phyloP scores from a whole-genome alignment of 768 basidiomycete species.

The Leccinum uliginosum region DNA sequence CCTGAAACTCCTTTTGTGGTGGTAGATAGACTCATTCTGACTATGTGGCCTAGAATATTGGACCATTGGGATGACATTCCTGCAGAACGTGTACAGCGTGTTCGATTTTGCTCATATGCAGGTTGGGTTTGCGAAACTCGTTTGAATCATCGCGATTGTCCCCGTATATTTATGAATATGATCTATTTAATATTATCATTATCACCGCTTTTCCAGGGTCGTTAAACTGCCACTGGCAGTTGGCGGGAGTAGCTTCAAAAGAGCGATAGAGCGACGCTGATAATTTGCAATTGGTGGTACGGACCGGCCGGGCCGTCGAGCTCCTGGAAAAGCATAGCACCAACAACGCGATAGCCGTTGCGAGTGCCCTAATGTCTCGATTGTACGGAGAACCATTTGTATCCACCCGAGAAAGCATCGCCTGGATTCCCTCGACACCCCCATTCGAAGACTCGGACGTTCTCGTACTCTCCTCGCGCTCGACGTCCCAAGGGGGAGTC shows the following conservation, averaged over 20 bases:
- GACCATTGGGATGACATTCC: background rate
- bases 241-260: too few relatives aligned
- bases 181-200: background rate
- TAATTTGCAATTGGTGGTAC: too few relatives aligned
- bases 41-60: background rate
- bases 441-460: slow-evolving; percentile 25
- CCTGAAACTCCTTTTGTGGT: background rate
- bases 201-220: too few relatives aligned
- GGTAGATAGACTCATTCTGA: background rate
- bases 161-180: background rate
- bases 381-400: slow-evolving; percentile 19
- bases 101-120: background rate
- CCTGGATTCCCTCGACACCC: slow-evolving; percentile 16
- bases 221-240: too few relatives aligned
- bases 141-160: background rate
- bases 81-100: background rate
- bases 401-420: slow-evolving; percentile 19
- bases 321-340: too few relatives aligned
- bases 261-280: too few relatives aligned
- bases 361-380: background rate
- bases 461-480: slow-evolving; percentile 26
- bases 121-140: background rate
- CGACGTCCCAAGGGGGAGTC: slow-evolving; percentile 13
- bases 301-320: too few relatives aligned
- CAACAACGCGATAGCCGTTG: background rate